Conservation (phyloP, 768 basidiomycete genomes). For the Leccinum ochraceum region DNA sequence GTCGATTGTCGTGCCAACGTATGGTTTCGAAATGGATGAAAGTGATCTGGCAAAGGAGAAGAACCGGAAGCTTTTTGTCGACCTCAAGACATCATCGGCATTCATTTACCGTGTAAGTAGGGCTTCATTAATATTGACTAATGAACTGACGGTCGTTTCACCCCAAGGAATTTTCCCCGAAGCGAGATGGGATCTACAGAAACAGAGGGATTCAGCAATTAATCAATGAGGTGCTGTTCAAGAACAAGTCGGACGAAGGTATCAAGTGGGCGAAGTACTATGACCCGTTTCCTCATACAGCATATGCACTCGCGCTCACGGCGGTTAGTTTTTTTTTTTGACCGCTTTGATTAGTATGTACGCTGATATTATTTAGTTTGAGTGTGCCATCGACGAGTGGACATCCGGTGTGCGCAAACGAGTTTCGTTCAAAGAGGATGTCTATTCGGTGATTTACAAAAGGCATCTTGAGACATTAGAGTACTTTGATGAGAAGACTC, state of each 20-base stretch:
- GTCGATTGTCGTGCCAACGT: too few species aligned
- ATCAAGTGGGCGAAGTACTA: neutral
- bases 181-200: neutral
- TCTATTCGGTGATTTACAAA: neutral
- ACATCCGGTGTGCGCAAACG: neutral
- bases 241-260: neutral
- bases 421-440: neutral
- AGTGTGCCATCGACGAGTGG: neutral
- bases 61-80: neutral
- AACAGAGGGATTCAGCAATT: neutral
- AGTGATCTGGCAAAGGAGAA: neutral
- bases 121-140: neutral
- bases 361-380: neutral
- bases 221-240: neutral
- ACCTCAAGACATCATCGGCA: neutral
- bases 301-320: neutral
- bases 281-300: neutral
- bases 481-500: neutral
- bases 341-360: neutral
- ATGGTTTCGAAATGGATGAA: neutral
- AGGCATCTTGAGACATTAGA: neutral
- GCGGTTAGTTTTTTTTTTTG: neutral
- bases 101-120: neutral
- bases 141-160: neutral
- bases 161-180: too few species aligned